Conservation (phyloP, 805 yeast genomes). For the Yarrowia bubula region DNA sequence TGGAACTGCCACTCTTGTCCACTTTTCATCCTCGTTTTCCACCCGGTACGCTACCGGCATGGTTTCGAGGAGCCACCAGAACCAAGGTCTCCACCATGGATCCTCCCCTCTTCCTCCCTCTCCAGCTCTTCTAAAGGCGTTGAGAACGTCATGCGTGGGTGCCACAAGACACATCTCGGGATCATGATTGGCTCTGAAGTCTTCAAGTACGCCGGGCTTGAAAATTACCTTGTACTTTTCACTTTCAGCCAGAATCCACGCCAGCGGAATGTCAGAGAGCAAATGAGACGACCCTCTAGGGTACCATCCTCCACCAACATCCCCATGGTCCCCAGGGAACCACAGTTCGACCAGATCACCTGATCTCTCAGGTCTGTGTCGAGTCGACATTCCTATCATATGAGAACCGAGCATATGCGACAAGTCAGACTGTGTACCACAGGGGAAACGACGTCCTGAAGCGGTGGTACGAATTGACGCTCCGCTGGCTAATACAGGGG, state of each 20-base stretch:
- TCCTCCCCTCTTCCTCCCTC: conserved; percentile 13
- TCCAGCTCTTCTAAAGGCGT: background rate
- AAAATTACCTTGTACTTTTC: conserved; percentile 5
- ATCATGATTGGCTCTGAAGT: background rate
- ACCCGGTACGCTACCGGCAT: conserved; percentile 13
- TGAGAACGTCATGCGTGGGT: conserved; percentile 4
- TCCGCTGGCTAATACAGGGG: background rate
- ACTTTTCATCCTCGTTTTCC: conserved; percentile 10
- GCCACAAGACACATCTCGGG: conserved; percentile 10
- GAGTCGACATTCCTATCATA: background rate
- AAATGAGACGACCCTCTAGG: background rate
- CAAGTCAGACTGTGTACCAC: background rate
- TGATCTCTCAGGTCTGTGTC: background rate
- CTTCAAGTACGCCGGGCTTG: conserved; percentile 1
- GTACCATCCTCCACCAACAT: conserved; percentile 57
- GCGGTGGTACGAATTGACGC: background rate
- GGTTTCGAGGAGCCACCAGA: conserved; percentile 21
- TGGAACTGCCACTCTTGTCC: conserved; percentile 1
- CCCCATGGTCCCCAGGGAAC: conserved; percentile 69
- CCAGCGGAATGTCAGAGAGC: conserved; percentile 13
- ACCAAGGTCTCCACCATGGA: conserved; percentile 14
- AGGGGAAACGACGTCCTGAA: background rate
- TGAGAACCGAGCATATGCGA: background rate
- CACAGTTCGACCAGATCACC: conserved; percentile 51
- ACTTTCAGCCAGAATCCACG: conserved; percentile 22